Percentiles rank a stretch among this genome's conserved stretches.
These are phyloP conservation scores for Gossypium arboreum DNA, from an alignment of 345 rosid species.

Conservation along the genomic window DNA sequence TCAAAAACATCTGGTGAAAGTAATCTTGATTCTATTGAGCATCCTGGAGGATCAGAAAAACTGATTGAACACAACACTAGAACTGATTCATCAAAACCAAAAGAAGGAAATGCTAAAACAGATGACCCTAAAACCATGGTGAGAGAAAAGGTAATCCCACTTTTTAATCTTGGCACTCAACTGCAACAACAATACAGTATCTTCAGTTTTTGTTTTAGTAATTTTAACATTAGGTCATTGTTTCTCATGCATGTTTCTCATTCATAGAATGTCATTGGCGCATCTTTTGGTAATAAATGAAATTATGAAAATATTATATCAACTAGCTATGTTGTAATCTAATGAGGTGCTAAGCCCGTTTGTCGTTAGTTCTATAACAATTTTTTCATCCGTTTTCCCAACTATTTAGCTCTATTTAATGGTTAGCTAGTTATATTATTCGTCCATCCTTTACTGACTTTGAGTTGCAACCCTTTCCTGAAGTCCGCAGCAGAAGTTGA, in stretches of 20 bases:
- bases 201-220: not conserved
- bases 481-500: conserved; percentile 13
- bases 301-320: not conserved
- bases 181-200: not conserved
- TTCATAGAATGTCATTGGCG: not conserved
- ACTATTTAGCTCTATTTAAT: not conserved
- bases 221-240: not conserved
- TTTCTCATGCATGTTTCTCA: not conserved
- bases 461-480: conserved; percentile 20
- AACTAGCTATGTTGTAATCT: not conserved
- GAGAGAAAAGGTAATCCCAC: conserved; percentile 19
- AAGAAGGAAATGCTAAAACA: conserved; percentile 6
- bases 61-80: conserved; percentile 2
- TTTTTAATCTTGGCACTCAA: not conserved
- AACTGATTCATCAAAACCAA: conserved; percentile 9
- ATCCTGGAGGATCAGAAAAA: not conserved
- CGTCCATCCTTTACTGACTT: conserved; percentile 16
- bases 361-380: not conserved
- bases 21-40: not conserved
- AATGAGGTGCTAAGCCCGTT: not conserved
- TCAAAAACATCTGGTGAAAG: conserved; percentile 3
- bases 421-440: not conserved
- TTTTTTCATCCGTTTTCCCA: not conserved
- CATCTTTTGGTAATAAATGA: not conserved
- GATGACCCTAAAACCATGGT: conserved; percentile 4